A percentile compares a stretch with the other conserved stretches of the same genome.
Conservation (phyloP, 495 filamentous ascomycete species). For the Lasiosphaeria miniovina region DNA sequence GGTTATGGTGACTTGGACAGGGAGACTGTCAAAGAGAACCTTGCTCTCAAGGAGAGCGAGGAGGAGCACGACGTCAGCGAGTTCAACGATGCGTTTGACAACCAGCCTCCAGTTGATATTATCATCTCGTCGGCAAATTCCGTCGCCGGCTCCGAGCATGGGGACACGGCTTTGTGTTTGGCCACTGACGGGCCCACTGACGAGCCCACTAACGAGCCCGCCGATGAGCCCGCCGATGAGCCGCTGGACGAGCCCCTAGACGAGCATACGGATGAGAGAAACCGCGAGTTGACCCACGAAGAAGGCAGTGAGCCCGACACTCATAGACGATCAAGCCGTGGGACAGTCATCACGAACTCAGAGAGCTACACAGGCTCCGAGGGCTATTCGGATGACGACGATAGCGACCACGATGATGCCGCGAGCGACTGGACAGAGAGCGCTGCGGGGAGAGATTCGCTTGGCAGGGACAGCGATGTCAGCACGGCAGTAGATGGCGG, state of each 20-base stretch:
- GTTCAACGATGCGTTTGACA: constrained; percentile 16
- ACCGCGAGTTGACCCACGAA: constrained; percentile 6
- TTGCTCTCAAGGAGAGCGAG: constrained; percentile 45
- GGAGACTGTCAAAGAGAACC: constrained; percentile 42
- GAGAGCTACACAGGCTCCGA: constrained; percentile 45
- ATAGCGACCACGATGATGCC: constrained; percentile 24
- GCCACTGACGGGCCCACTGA: constrained; percentile 11
- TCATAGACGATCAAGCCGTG: constrained; percentile 30
- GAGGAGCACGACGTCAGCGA: constrained; percentile 35
- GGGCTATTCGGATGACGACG: constrained; percentile 21
- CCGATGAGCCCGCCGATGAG: constrained; percentile 21
- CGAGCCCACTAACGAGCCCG: constrained; percentile 16
- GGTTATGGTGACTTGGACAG: constrained; percentile 48
- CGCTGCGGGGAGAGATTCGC: constrained; percentile 17
- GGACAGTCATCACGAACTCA: constrained; percentile 58
- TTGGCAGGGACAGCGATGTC: constrained; percentile 17
- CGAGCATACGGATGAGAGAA: constrained; percentile 20
- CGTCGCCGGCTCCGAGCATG: not conserved
- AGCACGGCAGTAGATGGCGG: not conserved
- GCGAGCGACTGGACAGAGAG: constrained; percentile 41
- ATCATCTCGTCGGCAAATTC: constrained; percentile 5
- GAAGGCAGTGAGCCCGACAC: constrained; percentile 28
- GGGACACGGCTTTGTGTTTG: not conserved
- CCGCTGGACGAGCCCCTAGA: constrained; percentile 13
- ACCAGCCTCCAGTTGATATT: constrained; percentile 22